phyloP scores from a whole-genome alignment of 148 eudicot species.

The Euryodendron excelsum region DNA sequence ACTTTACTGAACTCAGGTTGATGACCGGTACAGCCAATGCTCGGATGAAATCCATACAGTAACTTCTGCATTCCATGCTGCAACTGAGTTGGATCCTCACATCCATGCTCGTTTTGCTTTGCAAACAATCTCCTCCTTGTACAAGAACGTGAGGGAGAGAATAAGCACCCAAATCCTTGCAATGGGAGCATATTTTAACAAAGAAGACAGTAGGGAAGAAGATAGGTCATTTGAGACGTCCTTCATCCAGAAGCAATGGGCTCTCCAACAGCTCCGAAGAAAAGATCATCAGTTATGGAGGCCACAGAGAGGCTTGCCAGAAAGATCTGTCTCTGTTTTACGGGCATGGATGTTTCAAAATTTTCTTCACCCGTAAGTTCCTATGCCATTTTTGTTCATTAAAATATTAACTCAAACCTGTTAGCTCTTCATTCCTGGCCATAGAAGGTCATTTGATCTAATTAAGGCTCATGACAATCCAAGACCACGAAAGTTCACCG shows the following conservation, averaged over 20 bases:
- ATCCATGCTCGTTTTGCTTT: conserved; percentile 67
- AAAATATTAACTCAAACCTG: neutral
- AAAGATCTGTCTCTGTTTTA: conserved; percentile 85
- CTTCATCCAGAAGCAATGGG: conserved; percentile 86
- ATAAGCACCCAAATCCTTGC: conserved; percentile 68
- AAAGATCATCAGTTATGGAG: conserved; percentile 87
- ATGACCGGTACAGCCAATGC: conserved; percentile 69
- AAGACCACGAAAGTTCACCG: neutral
- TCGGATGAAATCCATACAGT: conserved; percentile 85
- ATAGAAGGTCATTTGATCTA: neutral
- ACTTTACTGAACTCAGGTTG: conserved; percentile 47
- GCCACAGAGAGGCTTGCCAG: conserved; percentile 97
- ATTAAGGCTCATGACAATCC: neutral
- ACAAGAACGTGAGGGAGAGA: conserved; percentile 73
- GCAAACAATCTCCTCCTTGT: conserved; percentile 54
- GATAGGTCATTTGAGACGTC: conserved; percentile 52
- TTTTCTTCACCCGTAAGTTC: conserved; percentile 87
- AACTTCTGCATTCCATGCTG: conserved; percentile 84
- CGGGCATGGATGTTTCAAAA: conserved; percentile 98
- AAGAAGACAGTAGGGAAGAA: conserved; percentile 26
- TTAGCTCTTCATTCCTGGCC: neutral
- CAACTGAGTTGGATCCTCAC: conserved; percentile 82
- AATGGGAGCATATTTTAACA: conserved; percentile 33
- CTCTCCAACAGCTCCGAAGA: conserved; percentile 71
- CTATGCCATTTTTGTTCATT: neutral